A percentile compares a stretch with the other conserved stretches of the same genome.
Evolutionary conservation across 345 rosid species (phyloP).

Genomic region (Gossypium rotundifolium): DNA sequence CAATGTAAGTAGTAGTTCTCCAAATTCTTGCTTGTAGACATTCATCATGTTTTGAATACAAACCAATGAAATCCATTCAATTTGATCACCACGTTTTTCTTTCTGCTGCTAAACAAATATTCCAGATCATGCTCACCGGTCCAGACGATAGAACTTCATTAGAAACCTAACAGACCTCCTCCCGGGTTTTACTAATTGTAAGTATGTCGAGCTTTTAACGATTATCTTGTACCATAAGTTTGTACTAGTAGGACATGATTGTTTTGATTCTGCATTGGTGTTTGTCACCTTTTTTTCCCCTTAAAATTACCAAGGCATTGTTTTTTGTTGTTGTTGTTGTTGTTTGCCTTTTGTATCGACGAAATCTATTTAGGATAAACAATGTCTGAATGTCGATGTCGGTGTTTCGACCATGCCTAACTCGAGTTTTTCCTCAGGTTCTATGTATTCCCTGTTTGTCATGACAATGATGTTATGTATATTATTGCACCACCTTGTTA

Average conservation of each 20-base stretch:
- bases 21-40: not conserved
- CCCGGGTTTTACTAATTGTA: slow-evolving; percentile 27
- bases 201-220: slow-evolving; percentile 25
- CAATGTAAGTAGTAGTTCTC: slow-evolving; percentile 51
- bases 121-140: slow-evolving; percentile 53
- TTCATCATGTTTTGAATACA: no score
- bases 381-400: no score
- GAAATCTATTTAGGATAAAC: slow-evolving; percentile 14
- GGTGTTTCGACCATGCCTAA: no score
- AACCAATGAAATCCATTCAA: not conserved
- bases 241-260: slow-evolving; percentile 25
- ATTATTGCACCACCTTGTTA: no score
- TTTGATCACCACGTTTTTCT: not conserved
- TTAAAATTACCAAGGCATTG: slow-evolving; percentile 26
- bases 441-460: no score
- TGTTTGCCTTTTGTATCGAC: not conserved
- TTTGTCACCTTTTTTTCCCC: not conserved
- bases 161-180: slow-evolving; percentile 20
- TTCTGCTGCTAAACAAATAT: not conserved
- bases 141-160: slow-evolving; percentile 50
- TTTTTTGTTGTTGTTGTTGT: not conserved
- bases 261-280: slow-evolving; percentile 13
- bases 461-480: no score
- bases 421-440: no score
- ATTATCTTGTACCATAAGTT: slow-evolving; percentile 29